Percentiles rank a stretch among this genome's conserved stretches.
Conservation (phyloP, 2,329 filamentous ascomycete species). For the Exophiala dermatitidis region DNA sequence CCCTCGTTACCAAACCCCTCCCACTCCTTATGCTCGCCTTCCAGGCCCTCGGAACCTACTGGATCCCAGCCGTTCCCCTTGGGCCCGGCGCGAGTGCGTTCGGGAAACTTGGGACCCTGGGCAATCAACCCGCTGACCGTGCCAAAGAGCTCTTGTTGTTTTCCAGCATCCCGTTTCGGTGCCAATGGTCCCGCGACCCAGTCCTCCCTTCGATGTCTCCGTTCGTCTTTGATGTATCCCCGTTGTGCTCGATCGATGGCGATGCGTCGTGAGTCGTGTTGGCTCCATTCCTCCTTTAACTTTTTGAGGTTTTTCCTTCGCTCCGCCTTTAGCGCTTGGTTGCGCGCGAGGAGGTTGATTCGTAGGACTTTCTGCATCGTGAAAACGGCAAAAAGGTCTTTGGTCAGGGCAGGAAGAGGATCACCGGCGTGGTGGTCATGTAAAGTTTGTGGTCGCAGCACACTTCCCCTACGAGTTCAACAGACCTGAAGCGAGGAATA, state of each 20-base stretch:
- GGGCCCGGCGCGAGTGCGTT: conserved; percentile 23
- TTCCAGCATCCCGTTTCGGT: conserved; percentile 65
- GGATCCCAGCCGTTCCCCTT: conserved; percentile 23
- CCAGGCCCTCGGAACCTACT: conserved; percentile 24
- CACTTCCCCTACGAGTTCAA: too few species aligned
- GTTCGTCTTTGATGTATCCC: conserved; percentile 43
- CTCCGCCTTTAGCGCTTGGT: conserved; percentile 50
- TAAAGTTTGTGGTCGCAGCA: too few species aligned
- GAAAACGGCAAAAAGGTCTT: background rate
- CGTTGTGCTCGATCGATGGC: conserved; percentile 23
- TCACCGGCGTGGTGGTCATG: too few species aligned
- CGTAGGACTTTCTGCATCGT: conserved; percentile 65
- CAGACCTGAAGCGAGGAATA: too few species aligned
- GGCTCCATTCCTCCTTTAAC: conserved; percentile 36
- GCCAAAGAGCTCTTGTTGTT: conserved; percentile 52
- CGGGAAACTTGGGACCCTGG: conserved; percentile 36
- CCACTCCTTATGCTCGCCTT: conserved; percentile 36
- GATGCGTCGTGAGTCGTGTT: conserved; percentile 30
- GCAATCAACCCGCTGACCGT: conserved; percentile 40
- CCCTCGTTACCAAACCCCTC: conserved; percentile 19
- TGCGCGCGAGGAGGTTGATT: conserved; percentile 59
- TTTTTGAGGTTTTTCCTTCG: conserved; percentile 40
- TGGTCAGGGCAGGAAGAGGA: background rate
- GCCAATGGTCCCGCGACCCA: conserved; percentile 72
- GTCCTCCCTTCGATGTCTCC: conserved; percentile 60